Conservation (phyloP, 192 early-diverging fungal species). For the Borealophlyctis nickersoniae region DNA sequence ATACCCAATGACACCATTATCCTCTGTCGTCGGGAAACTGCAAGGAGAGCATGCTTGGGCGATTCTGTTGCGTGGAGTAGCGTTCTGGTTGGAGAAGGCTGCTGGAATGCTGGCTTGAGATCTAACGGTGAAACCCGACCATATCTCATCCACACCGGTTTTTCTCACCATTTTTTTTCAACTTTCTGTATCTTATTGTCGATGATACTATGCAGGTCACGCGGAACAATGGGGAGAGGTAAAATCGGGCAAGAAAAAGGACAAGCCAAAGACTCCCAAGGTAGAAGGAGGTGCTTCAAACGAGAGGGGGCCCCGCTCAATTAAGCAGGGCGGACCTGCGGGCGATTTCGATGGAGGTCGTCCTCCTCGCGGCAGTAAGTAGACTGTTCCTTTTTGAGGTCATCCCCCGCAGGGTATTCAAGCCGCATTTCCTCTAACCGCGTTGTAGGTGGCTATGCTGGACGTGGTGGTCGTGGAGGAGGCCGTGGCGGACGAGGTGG, state of each 20-base stretch:
- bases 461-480: constrained; percentile 63
- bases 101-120: background rate
- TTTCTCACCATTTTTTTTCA: no score
- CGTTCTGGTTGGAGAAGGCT: no score
- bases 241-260: constrained; percentile 68
- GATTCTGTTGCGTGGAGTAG: no score
- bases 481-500: constrained; percentile 59
- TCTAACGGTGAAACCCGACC: background rate
- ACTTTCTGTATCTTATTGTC: no score
- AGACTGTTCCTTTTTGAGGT: no score
- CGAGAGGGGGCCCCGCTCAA: constrained; percentile 3
- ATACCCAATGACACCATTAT: no score
- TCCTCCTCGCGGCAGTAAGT: constrained; percentile 59
- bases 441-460: constrained; percentile 33
- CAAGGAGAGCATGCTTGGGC: no score
- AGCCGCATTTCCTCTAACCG: no score
- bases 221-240: constrained; percentile 84
- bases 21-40: no score
- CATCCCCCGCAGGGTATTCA: no score
- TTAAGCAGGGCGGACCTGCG: background rate
- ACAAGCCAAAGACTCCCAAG: constrained; percentile 37
- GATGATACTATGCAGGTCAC: no score
- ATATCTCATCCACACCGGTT: no score
- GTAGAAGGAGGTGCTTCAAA: constrained; percentile 3
- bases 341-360: background rate